Percentiles rank a stretch among this genome's conserved stretches.
Conservation (phyloP, 2,329 filamentous ascomycete genomes). For the Chaetomium sp. region DNA sequence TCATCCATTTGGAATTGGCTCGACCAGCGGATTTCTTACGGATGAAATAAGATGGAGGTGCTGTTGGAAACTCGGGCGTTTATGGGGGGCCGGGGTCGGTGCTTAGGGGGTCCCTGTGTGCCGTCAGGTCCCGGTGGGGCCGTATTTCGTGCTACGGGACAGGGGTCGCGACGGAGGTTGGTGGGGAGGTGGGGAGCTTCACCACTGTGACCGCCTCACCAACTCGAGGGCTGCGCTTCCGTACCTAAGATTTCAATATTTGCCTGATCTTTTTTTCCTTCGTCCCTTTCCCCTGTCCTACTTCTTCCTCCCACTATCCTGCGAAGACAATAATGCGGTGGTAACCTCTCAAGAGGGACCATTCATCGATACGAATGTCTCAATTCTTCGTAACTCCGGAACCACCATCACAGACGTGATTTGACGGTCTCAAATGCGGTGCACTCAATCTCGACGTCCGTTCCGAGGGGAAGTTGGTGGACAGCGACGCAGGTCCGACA, state of each 20-base stretch:
- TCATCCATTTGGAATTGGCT: too few relatives aligned
- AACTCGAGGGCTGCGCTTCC: too few relatives aligned
- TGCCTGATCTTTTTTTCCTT: neutral
- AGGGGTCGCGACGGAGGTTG: slow-evolving; percentile 8
- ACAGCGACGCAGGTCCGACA: slow-evolving; percentile 65
- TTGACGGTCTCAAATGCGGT: slow-evolving; percentile 39
- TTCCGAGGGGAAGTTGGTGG: slow-evolving; percentile 62
- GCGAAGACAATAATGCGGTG: too few relatives aligned
- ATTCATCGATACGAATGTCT: neutral
- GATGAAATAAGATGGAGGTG: too few relatives aligned
- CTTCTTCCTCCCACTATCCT: neutral
- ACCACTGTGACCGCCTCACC: too few relatives aligned
- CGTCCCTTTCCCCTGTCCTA: neutral
- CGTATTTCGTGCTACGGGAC: neutral
- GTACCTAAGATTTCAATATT: neutral
- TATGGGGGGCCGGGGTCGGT: too few relatives aligned
- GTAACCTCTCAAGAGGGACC: neutral
- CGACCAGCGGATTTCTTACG: too few relatives aligned
- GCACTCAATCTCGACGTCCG: slow-evolving; percentile 70
- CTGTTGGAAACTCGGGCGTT: too few relatives aligned
- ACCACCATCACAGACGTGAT: neutral
- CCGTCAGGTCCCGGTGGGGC: too few relatives aligned
- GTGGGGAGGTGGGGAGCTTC: slow-evolving; percentile 4
- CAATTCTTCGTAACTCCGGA: neutral
- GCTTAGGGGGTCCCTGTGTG: too few relatives aligned